Base-by-base conservation (phyloP, 495 filamentous ascomycete genomes). In the Mytilinidion resinicola region DNA sequence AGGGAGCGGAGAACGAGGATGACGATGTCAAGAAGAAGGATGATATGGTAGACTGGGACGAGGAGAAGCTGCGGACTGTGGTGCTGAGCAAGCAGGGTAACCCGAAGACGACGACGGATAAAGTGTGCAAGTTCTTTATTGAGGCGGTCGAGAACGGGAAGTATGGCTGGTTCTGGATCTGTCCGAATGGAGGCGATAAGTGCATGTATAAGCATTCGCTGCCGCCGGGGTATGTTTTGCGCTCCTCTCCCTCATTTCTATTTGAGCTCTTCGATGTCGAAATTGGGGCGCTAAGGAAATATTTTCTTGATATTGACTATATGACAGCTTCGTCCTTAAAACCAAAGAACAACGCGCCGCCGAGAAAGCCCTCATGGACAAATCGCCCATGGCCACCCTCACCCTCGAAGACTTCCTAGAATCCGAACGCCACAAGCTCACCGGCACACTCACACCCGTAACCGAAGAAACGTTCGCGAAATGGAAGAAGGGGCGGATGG, bases 151-250 rank as follows among this genome's bases (percentile, higher is more conserved):
- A 99, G 75, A 93, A 97, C 63, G 86, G 87, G 63, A 97, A 96
- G 76, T 99, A 99, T 66, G 93, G 93, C 61, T 99, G 93, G 93
- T 96, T 97, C 75, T 99, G 93, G 93, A 77, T 80, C 37, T 99
- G 93, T 83, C 93, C 93, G 49, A 97, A 97, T 72, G 91, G 89
- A 58, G 95, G 89, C 52, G 85, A 99, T 73, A 88, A 95, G 74
- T 99, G 93, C 86, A 96, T 91, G 87, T 99, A 99, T 69, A 90
- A 87, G 73, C 93, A 99, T 72, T 89, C 86, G 59, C 81, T 99
- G 67, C 93, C 93, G 59, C 85, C 91, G 68, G 93, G 93, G 85
- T 92, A 81, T 34, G 69, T 64, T 43, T 25, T 49, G 6, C 17
- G 6, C 35, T 30, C 34, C 20, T 35, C 17, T 15, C 11, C 41